Evolutionary conservation across 1,284 basidiomycete species (phyloP).

Genomic region (Apiotrichum gracile): DNA sequence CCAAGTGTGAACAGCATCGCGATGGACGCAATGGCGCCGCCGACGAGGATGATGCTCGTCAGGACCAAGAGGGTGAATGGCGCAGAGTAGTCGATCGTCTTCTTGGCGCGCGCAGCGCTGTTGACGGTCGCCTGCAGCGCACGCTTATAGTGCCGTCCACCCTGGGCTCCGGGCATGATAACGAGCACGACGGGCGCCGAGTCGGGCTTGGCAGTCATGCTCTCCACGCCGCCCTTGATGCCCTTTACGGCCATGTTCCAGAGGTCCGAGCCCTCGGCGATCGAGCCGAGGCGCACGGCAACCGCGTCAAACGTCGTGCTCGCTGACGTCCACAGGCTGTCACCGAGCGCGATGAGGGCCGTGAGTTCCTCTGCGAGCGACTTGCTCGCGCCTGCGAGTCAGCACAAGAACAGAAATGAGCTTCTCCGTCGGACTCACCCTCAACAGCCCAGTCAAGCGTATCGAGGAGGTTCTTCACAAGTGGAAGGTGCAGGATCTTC

Average conservation of each 20-base stretch:
- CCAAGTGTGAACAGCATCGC: slow-evolving; percentile 36
- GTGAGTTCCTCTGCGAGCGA: slow-evolving; percentile 40
- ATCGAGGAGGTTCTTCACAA: slow-evolving; percentile 13
- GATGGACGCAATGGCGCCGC: slow-evolving; percentile 26
- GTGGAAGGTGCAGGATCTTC: slow-evolving; percentile 2
- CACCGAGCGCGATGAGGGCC: slow-evolving; percentile 37
- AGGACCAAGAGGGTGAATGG: slow-evolving; percentile 41
- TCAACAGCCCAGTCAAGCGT: slow-evolving; percentile 9
- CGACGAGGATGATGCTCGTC: slow-evolving; percentile 33
- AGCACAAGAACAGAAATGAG: slow-evolving; percentile 1
- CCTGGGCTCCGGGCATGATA: slow-evolving; percentile 24
- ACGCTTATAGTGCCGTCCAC: slow-evolving; percentile 3
- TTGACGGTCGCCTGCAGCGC: slow-evolving; percentile 20
- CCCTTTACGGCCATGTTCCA: slow-evolving; percentile 36
- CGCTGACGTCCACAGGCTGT: slow-evolving; percentile 28
- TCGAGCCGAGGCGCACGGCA: slow-evolving; percentile 30
- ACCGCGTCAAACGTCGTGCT: slow-evolving; percentile 37
- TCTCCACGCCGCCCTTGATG: slow-evolving; percentile 38
- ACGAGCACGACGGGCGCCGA: slow-evolving; percentile 43
- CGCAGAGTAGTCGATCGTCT: slow-evolving; percentile 7
- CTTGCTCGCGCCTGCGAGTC: slow-evolving; percentile 32
- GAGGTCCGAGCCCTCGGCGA: slow-evolving; percentile 25
- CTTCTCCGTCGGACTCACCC: background rate
- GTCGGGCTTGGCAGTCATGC: slow-evolving; percentile 36
- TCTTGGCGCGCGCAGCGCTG: slow-evolving; percentile 27